Evolutionary conservation across 306 rosid species (phyloP).

Genomic region (Corylus americana): DNA sequence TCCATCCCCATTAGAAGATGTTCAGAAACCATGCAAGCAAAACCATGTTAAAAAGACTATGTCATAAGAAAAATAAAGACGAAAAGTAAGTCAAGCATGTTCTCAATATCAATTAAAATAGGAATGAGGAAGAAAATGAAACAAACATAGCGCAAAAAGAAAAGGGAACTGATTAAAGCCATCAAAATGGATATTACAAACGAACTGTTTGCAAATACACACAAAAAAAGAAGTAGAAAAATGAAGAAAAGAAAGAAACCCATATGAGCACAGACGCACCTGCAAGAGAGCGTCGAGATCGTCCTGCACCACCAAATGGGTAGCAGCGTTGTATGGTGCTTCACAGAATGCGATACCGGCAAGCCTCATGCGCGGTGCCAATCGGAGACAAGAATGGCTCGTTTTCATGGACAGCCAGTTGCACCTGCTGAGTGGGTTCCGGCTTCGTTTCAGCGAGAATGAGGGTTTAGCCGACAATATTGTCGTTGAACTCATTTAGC

Average conservation of each 20-base stretch:
- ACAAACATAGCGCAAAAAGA: background rate
- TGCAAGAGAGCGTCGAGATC: slow-evolving; percentile 55
- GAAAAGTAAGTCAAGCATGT: background rate
- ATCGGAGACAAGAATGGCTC: background rate
- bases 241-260: background rate
- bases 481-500: background rate
- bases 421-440: background rate
- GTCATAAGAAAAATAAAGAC: background rate
- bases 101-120: background rate
- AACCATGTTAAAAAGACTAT: background rate
- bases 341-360: background rate
- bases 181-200: background rate
- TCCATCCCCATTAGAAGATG: background rate
- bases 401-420: background rate
- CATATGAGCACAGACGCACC: slow-evolving; percentile 14
- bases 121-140: background rate
- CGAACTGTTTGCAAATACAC: background rate
- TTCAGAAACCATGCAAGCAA: background rate
- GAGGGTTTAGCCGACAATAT: background rate
- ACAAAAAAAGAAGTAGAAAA: background rate
- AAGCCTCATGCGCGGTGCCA: slow-evolving; percentile 5
- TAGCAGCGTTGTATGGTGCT: slow-evolving; percentile 5
- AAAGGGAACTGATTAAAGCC: background rate
- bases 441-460: background rate
- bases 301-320: slow-evolving; percentile 27